phyloP scores from a whole-genome alignment of 2,329 filamentous ascomycete species.

The Pseudopyricularia cyperi region DNA sequence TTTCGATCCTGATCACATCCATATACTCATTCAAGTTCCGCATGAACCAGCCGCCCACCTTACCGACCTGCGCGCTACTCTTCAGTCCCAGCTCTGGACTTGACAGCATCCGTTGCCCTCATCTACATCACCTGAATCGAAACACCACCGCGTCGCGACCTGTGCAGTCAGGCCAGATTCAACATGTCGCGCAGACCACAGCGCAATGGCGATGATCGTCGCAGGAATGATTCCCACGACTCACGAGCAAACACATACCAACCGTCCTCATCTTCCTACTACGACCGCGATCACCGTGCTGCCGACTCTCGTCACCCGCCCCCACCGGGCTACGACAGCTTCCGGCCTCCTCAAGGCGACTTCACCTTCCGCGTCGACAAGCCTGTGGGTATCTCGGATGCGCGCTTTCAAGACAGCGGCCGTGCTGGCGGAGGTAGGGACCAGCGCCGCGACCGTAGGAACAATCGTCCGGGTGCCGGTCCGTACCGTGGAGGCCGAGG shows the following conservation, averaged over 20 bases:
- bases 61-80: too few relatives aligned
- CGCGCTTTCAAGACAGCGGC: slow-evolving; percentile 5
- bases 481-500: neutral
- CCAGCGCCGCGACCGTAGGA: slow-evolving; percentile 2
- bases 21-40: too few relatives aligned
- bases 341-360: slow-evolving; percentile 27
- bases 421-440: neutral
- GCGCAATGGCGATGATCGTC: neutral
- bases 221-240: neutral
- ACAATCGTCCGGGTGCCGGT: neutral
- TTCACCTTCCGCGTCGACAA: slow-evolving; percentile 44
- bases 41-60: too few relatives aligned
- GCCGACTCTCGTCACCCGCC: slow-evolving; percentile 2
- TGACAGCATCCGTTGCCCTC: too few relatives aligned
- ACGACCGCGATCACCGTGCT: neutral
- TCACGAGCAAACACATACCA: neutral
- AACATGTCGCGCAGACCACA: neutral
- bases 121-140: neutral
- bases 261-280: neutral
- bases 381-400: slow-evolving; percentile 32
- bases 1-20: too few relatives aligned
- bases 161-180: neutral
- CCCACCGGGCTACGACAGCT: slow-evolving; percentile 1
- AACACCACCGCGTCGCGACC: neutral
- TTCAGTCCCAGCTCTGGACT: neutral